Evolutionary conservation across 306 rosid species (phyloP).

Genomic region (Urtica urens): DNA sequence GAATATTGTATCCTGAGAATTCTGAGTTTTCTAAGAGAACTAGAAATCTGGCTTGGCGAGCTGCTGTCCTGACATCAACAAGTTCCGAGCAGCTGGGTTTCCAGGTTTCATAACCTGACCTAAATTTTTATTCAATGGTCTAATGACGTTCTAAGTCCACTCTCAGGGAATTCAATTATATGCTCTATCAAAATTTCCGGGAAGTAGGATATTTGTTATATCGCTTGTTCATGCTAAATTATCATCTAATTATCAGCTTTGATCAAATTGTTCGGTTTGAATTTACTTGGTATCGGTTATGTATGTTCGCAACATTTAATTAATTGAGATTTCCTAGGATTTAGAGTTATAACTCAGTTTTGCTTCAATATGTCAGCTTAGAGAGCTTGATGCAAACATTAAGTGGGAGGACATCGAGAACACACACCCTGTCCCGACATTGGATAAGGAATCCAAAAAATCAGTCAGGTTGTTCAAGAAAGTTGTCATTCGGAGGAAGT

Average conservation of each 20-base stretch:
- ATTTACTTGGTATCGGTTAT: no score
- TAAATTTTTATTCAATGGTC: no score
- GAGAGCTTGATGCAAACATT: conserved; percentile 78
- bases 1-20: conserved; percentile 79
- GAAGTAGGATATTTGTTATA: no score
- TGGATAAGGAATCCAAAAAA: conserved; percentile 78
- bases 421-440: conserved; percentile 42
- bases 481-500: conserved; percentile 82
- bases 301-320: no score
- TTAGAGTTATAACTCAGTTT: no score
- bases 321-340: no score
- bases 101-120: conserved; percentile 54
- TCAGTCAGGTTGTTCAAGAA: conserved; percentile 80
- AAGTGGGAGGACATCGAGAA: conserved; percentile 89
- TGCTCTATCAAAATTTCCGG: no score
- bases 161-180: no score
- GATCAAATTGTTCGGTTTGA: no score
- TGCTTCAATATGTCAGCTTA: conserved; percentile 48
- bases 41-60: conserved; percentile 70
- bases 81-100: conserved; percentile 84
- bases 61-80: conserved; percentile 76
- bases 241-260: no score
- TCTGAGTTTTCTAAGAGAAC: conserved; percentile 88
- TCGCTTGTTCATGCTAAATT: no score
- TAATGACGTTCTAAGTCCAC: no score